Evolutionary conservation across 257 asterid species (phyloP).

Genomic region (Knoxia roxburghii): DNA sequence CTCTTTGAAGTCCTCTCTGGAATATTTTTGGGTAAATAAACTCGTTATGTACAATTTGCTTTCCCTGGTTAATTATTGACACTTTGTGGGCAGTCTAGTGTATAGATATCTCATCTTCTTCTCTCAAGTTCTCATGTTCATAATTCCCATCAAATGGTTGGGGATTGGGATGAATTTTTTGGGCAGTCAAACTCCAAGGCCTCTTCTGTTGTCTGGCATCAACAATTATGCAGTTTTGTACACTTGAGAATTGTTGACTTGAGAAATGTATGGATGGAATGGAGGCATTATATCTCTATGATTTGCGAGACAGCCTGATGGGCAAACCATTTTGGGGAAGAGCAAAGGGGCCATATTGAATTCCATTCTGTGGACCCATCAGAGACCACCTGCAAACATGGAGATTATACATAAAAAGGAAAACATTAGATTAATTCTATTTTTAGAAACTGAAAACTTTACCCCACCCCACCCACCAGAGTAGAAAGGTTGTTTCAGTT

Average conservation of each 20-base stretch:
- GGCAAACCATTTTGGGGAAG: conserved; percentile 99
- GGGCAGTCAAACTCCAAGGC: neutral
- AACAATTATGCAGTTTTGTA: neutral
- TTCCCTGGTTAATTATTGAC: neutral
- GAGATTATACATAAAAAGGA: conserved; percentile 4
- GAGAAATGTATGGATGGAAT: neutral
- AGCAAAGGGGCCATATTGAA: conserved; percentile 95
- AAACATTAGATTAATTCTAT: conserved; percentile 21
- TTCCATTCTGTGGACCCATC: conserved; percentile 84
- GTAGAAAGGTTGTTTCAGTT: neutral
- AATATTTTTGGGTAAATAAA: neutral
- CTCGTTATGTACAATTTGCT: conserved; percentile 19
- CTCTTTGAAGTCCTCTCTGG: neutral
- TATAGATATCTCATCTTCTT: neutral
- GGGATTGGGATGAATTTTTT: conserved; percentile 3
- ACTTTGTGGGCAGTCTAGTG: no score
- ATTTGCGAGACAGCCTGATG: conserved; percentile 50
- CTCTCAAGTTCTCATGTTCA: neutral
- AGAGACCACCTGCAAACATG: conserved; percentile 67
- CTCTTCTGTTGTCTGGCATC: neutral
- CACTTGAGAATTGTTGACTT: conserved; percentile 1
- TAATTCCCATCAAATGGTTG: neutral
- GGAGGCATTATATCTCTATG: conserved; percentile 17
- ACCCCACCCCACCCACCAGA: neutral
- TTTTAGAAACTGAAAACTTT: conserved; percentile 17